phyloP scores from a whole-genome alignment of 2,329 filamentous ascomycete species.

The Epichloe glyceriae region DNA sequence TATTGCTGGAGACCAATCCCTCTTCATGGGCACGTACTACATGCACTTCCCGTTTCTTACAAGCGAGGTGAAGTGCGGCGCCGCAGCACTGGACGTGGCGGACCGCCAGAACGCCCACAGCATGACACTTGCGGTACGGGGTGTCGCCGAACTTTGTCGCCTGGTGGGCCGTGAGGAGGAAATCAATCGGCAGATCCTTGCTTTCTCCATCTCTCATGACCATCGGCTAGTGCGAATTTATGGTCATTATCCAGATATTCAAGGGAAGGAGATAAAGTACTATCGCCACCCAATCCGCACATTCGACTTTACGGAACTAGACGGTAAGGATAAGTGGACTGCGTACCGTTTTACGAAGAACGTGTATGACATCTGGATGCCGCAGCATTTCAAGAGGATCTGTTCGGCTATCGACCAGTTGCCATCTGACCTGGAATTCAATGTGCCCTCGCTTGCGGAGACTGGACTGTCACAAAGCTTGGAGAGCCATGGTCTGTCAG shows the following conservation, averaged over 20 bases:
- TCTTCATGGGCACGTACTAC: slow-evolving; percentile 30
- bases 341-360: slow-evolving; percentile 1
- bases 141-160: slow-evolving; percentile 25
- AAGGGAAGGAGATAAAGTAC: slow-evolving; percentile 20
- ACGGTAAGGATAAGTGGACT: slow-evolving; percentile 1
- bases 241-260: slow-evolving; percentile 27
- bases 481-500: not conserved
- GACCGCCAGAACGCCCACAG: slow-evolving; percentile 28
- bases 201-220: slow-evolving; percentile 27
- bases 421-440: not conserved
- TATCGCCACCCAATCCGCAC: slow-evolving; percentile 24
- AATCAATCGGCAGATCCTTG: slow-evolving; percentile 27
- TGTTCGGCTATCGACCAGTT: not conserved
- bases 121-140: slow-evolving; percentile 27
- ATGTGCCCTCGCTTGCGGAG: not conserved
- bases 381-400: not conserved
- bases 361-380: not conserved
- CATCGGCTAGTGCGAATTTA: slow-evolving; percentile 23
- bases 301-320: slow-evolving; percentile 18
- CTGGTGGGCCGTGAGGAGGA: slow-evolving; percentile 22
- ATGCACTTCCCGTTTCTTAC: slow-evolving; percentile 39
- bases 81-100: slow-evolving; percentile 21
- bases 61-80: slow-evolving; percentile 33
- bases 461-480: not conserved
- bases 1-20: slow-evolving; percentile 20